Conservation (phyloP, 345 rosid species). For the Lepidium africanum region DNA sequence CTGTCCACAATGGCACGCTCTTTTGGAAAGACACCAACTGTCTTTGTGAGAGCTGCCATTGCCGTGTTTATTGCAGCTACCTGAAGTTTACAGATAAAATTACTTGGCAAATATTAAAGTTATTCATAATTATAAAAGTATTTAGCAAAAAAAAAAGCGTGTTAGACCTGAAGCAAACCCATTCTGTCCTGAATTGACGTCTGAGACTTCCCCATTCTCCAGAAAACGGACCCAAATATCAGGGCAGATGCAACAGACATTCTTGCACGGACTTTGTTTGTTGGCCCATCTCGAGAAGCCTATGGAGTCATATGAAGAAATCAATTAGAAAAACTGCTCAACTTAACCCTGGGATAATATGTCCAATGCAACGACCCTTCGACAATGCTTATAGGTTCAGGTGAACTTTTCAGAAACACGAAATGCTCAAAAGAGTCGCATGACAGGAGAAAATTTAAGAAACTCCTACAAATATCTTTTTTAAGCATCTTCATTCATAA, state of each 20-base stretch:
- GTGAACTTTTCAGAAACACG: background rate
- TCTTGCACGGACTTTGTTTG: slow-evolving; percentile 91
- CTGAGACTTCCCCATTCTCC: slow-evolving; percentile 96
- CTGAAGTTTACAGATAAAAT: slow-evolving; percentile 34
- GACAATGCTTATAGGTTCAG: background rate
- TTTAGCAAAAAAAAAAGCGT: background rate
- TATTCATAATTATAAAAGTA: background rate
- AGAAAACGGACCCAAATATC: slow-evolving; percentile 97
- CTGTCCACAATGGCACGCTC: slow-evolving; percentile 92
- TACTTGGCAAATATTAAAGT: background rate
- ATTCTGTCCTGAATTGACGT: slow-evolving; percentile 93
- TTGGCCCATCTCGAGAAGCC: slow-evolving; percentile 98
- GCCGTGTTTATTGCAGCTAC: slow-evolving; percentile 98
- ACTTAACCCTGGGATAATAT: background rate
- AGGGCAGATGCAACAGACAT: slow-evolving; percentile 97
- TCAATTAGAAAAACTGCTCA: slow-evolving; percentile 14
- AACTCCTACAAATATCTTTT: background rate
- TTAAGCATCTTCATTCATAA: background rate
- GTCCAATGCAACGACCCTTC: background rate
- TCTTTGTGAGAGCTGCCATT: slow-evolving; percentile 99
- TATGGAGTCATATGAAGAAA: slow-evolving; percentile 22
- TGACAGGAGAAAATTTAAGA: background rate
- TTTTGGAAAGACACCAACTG: slow-evolving; percentile 94
- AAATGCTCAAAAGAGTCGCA: background rate
- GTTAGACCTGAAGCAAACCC: slow-evolving; percentile 91